phyloP scores from a whole-genome alignment of 2,329 filamentous ascomycete species.

The Epichloe typhina region DNA sequence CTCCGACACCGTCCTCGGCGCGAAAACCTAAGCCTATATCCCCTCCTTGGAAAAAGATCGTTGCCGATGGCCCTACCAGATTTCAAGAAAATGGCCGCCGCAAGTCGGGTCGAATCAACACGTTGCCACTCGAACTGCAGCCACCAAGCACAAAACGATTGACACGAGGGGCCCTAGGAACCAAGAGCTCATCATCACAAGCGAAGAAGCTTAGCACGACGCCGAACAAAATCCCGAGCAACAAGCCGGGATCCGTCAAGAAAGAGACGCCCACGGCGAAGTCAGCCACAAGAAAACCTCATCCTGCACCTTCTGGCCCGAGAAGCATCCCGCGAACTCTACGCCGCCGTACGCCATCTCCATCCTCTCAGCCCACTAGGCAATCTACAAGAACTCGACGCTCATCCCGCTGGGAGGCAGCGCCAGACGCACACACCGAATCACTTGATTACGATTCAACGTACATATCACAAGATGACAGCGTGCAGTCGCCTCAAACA shows the following conservation, averaged over 20 bases:
- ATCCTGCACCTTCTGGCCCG: slow-evolving; percentile 8
- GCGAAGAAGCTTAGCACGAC: slow-evolving; percentile 16
- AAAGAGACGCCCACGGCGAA: slow-evolving; percentile 18
- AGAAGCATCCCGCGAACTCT: slow-evolving; percentile 19
- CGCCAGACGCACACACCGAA: slow-evolving; percentile 8
- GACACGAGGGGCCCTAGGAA: slow-evolving; percentile 29
- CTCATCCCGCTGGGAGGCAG: slow-evolving; percentile 26
- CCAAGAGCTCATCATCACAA: slow-evolving; percentile 18
- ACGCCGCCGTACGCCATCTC: slow-evolving; percentile 29
- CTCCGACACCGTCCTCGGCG: slow-evolving; percentile 20
- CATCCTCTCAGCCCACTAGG: slow-evolving; percentile 24
- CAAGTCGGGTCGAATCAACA: slow-evolving; percentile 53
- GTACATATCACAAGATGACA: slow-evolving; percentile 9
- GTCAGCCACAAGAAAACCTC: slow-evolving; percentile 16
- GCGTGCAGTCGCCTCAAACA: slow-evolving; percentile 30
- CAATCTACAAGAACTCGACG: slow-evolving; percentile 30
- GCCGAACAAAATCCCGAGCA: slow-evolving; percentile 16
- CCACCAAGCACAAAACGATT: slow-evolving; percentile 36
- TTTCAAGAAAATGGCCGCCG: slow-evolving; percentile 62
- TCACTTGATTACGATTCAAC: slow-evolving; percentile 7
- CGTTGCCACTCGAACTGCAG: slow-evolving; percentile 38
- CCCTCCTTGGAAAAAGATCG: slow-evolving; percentile 85
- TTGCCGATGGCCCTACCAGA: slow-evolving; percentile 75
- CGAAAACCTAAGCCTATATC: slow-evolving; percentile 45
- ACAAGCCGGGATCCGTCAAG: slow-evolving; percentile 14